Evolutionary conservation across 78 protist genomes (phyloP).

Genomic region (Salpingoeca rosetta): DNA sequence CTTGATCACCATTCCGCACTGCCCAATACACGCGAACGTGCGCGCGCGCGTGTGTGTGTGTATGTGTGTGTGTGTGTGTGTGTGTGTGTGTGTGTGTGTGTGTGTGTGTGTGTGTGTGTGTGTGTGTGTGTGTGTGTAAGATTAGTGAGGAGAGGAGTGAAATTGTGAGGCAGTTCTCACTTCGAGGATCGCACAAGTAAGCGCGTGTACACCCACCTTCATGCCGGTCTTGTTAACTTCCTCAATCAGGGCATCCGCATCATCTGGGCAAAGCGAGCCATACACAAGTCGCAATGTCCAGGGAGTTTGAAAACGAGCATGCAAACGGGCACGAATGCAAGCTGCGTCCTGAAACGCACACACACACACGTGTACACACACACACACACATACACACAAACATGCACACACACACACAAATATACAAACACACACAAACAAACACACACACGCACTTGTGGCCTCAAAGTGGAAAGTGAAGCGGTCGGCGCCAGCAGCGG

Average conservation of each 20-base stretch:
- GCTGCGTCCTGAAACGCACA: too few species aligned
- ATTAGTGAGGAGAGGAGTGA: too few species aligned
- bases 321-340: too few species aligned
- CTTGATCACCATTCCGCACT: slow-evolving; percentile 72
- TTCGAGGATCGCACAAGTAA: too few species aligned
- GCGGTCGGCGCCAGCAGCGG: slow-evolving; percentile 71
- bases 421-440: background rate
- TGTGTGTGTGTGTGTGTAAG: too few species aligned
- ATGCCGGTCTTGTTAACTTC: slow-evolving; percentile 61
- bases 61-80: too few species aligned
- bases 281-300: background rate
- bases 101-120: too few species aligned
- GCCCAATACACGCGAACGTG: slow-evolving; percentile 34
- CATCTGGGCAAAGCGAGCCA: background rate
- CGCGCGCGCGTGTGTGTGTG: too few species aligned
- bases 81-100: too few species aligned
- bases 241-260: slow-evolving; percentile 28
- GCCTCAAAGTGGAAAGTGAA: slow-evolving; percentile 95
- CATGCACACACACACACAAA: background rate
- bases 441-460: background rate
- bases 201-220: slow-evolving; percentile 50
- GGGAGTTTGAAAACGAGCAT: background rate
- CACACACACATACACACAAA: background rate
- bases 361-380: background rate
- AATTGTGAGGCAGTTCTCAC: too few species aligned